These are phyloP conservation scores for Wickerhamomyces xylosicus DNA, from an alignment of 805 yeast species.

Conservation along the genomic window DNA sequence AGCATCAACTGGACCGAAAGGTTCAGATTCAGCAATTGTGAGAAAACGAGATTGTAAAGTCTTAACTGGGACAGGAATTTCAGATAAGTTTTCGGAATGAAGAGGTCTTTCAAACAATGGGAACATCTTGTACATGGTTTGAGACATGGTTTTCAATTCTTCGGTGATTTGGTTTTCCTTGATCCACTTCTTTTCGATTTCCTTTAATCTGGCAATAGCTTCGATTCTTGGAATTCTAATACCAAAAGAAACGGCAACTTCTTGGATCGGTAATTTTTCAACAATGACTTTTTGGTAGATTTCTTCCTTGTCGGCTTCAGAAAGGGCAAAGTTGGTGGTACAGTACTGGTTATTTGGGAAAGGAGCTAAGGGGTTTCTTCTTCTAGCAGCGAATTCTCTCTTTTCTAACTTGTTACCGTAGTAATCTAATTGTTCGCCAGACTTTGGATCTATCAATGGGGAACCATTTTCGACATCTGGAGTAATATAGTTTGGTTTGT, in stretches of 20 bases:
- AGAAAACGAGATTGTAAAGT: constrained; percentile 74
- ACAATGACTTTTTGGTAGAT: constrained; percentile 47
- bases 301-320: constrained; percentile 45
- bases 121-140: constrained; percentile 67
- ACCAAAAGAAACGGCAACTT: constrained; percentile 69
- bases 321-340: constrained; percentile 51
- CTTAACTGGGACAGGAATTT: constrained; percentile 83
- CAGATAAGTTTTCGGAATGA: constrained; percentile 72
- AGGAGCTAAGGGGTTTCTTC: constrained; percentile 42
- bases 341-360: constrained; percentile 72
- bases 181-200: constrained; percentile 54
- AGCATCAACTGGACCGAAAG: constrained; percentile 93
- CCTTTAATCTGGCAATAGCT: constrained; percentile 66
- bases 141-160: constrained; percentile 51
- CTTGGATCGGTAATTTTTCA: constrained; percentile 51
- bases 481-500: constrained; percentile 62
- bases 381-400: constrained; percentile 5
- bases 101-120: constrained; percentile 49
- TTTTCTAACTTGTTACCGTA: constrained; percentile 8
- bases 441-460: constrained; percentile 23
- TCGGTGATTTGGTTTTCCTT: constrained; percentile 37
- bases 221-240: constrained; percentile 80
- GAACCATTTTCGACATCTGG: constrained; percentile 38
- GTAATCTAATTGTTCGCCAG: constrained; percentile 21
- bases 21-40: constrained; percentile 88